Evolutionary conservation across 192 early-diverging fungal species (phyloP), one percentile per base, ranked within the genome.

Genomic region (Coemansia brasiliensis): DNA sequence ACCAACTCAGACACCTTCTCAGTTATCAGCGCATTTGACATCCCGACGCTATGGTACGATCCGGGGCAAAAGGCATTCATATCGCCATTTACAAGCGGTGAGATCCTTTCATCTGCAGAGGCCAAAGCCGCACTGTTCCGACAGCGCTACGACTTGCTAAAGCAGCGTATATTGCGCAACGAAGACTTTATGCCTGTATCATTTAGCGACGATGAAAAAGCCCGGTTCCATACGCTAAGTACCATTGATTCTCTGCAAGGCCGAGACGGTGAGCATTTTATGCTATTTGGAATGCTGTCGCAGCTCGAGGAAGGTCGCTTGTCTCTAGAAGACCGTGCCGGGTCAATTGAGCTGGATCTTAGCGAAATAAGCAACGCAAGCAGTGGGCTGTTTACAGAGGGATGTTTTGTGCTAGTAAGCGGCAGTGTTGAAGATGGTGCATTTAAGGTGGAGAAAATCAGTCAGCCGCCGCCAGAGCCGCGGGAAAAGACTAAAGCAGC

Each of bases 251-350:
- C 90, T 5, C 74, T 97, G 40, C 87, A 85, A 72, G 93, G 83
- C 22, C 81, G 82, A 37, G 84, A 82, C 52, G 84, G 71, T 53
- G 86, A 81, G 55, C 61, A 66, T 29, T 93, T 89, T 58, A 46
- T 94, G 20, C 69, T 94, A 38, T 87, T 94, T 70, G 94, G 94
- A 3, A 93, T 97, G 92, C 76, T 97, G 29, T 85, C 92, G 18
- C 84, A 86, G 68, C 79, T 91, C 38, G 81, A 88, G 41, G 89
- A 90, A 57, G 91, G 91, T 3, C 90, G 86, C 48, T 79, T 88
- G 46, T 88, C 84, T 76, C 72, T 97, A 24, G 94, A 97, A 78
- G 94, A 97, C 68, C 81, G 83, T 29, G 88, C 90, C 38, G 84
- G 82, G 5, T 81, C 83, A 25, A 87, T 97, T 40, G 85, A 91